Evolutionary conservation across 2,329 filamentous ascomycete genomes (phyloP), one percentile per base, ranked within the genome.

Genomic region (Coleophoma cylindrospora): DNA sequence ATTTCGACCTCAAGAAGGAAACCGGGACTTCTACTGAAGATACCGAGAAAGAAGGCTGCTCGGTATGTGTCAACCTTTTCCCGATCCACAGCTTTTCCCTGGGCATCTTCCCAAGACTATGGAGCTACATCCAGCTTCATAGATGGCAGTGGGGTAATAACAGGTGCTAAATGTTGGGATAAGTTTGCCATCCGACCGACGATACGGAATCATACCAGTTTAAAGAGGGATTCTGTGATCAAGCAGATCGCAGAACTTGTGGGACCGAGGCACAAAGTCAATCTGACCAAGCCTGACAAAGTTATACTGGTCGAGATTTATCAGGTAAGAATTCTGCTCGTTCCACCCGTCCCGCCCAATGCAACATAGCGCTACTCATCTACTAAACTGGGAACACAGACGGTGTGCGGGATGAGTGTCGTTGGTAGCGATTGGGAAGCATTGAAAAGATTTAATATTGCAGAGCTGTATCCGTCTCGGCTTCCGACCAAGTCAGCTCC

Each of bases 101-200:
- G 12, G 4, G 12, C 34, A 38, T 38, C 36, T n/a, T 13, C 36
- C 36, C 36, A 14, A 38, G 36, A 38, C 15, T 38, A 17, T 38
- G 36, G 11, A 14, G 36, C 15, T 17, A 38, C 7, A 7, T 38
- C 15, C 36, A n/a, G 36, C 36, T 38, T n/a, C 13, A n/a, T 17
- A 7, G 12, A 13, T 38, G 7, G 11, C 36, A 27, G 6, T 27
- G 27, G 27, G 6, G 4, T 27, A 27, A 27, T 27, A 19, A 27
- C 9, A n/a, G n/a, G 9, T 27, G 9, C 27, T 27, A 27, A 27
- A 27, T 27, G 27, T 2, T 27, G 9, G 27, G 27, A 45, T 27
- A 54, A 92, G 88, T 94, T 90, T 68, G 89, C 88, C n/a, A 91
- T 95, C 58, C 82, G 89, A 41, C 81, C 86, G n/a, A 86, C 81